These are phyloP conservation scores for Lenzites betulinus DNA, from an alignment of 768 basidiomycete genomes.

Conservation along the genomic window DNA sequence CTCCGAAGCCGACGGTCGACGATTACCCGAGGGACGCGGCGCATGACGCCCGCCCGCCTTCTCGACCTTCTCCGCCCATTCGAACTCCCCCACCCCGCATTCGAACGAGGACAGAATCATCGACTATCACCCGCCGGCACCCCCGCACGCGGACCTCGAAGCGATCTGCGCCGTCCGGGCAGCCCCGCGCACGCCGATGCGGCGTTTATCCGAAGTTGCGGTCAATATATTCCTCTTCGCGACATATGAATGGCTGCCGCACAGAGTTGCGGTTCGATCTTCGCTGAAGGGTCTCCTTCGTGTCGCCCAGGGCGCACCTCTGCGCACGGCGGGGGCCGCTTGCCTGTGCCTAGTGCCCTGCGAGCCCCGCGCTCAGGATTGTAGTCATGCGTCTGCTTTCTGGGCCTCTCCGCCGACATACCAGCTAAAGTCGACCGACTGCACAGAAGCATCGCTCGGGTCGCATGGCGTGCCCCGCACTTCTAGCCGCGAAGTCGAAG, in stretches of 20 bases:
- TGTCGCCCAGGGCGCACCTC: neutral
- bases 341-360: too few relatives aligned
- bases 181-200: neutral
- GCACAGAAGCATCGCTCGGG: too few relatives aligned
- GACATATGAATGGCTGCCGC: neutral
- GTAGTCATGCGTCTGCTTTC: neutral
- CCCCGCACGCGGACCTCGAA: neutral
- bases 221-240: neutral
- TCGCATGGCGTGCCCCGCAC: neutral
- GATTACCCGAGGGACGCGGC: conserved; percentile 2
- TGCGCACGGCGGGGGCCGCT: too few relatives aligned
- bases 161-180: neutral
- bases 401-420: neutral
- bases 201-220: conserved; percentile 12
- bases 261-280: conserved; percentile 4
- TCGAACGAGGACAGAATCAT: neutral
- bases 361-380: too few relatives aligned
- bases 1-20: neutral
- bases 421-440: neutral
- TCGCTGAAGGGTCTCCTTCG: neutral
- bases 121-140: neutral
- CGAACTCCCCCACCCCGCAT: neutral
- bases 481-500: conserved; percentile 7
- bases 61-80: neutral
- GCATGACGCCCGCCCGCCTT: conserved; percentile 4